Conservation (phyloP, 202 grass and related monocot species). For the Sporobolus alterniflorus region DNA sequence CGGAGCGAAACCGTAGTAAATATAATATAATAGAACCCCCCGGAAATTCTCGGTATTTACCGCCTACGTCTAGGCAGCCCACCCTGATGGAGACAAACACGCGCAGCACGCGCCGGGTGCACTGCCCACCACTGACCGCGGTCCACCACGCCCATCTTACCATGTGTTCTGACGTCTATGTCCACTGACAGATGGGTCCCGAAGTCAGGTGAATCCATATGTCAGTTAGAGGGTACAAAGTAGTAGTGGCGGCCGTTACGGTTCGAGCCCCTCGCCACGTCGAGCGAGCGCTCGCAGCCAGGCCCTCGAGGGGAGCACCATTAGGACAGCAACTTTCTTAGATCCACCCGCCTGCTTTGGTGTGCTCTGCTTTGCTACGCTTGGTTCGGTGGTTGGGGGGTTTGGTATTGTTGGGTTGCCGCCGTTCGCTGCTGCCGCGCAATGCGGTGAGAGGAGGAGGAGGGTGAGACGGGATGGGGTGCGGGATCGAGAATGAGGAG, state of each 20-base stretch:
- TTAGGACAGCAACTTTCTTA: conserved; percentile 25
- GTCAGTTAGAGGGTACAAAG: background rate
- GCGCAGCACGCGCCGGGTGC: conserved; percentile 44
- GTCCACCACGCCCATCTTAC: conserved; percentile 7
- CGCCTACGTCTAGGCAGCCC: conserved; percentile 24
- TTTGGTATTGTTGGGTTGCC: background rate
- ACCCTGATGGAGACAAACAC: background rate
- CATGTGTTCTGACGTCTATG: background rate
- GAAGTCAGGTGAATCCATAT: accelerated
- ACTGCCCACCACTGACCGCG: conserved; percentile 18
- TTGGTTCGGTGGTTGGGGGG: background rate
- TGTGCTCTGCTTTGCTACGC: background rate
- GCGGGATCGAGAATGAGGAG: conserved; percentile 97
- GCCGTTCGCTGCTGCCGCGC: background rate
- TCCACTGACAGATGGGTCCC: background rate
- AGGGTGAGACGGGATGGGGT: conserved; percentile 58
- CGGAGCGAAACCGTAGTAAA: background rate
- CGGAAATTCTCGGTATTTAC: conserved; percentile 23
- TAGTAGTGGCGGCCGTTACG: background rate
- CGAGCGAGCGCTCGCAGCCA: background rate
- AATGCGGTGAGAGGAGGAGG: conserved; percentile 45
- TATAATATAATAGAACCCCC: background rate
- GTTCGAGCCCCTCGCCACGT: conserved; percentile 27
- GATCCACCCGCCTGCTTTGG: conserved; percentile 28
- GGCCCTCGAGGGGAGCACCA: conserved; percentile 40